Percentiles rank a stretch among this genome's conserved stretches.
Evolutionary conservation across 352 stramenopile species (phyloP).

Genomic region (Globisporangium yorkense): DNA sequence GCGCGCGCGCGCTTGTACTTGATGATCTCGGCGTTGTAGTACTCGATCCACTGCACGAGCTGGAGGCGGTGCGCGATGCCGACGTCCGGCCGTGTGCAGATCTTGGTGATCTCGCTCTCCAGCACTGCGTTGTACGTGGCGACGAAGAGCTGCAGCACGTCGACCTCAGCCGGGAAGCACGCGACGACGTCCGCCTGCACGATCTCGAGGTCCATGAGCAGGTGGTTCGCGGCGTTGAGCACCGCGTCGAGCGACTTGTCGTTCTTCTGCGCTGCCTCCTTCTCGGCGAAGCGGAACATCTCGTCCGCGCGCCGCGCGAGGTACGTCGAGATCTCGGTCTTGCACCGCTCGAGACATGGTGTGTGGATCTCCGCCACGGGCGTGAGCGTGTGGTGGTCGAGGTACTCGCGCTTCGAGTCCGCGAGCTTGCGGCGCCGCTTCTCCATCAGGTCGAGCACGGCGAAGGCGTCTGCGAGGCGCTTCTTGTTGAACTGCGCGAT

Average conservation of each 20-base stretch:
- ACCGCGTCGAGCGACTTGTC: conserved; percentile 56
- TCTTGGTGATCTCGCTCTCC: conserved; percentile 56
- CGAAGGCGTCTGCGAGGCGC: conserved; percentile 59
- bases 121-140: conserved; percentile 72
- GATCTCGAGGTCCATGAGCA: conserved; percentile 76
- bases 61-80: conserved; percentile 72
- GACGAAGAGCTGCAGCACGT: conserved; percentile 74
- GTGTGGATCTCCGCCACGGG: conserved; percentile 35
- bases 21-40: conserved; percentile 83
- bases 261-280: conserved; percentile 36
- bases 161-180: conserved; percentile 73
- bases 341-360: conserved; percentile 48
- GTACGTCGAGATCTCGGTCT: conserved; percentile 50
- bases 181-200: conserved; percentile 64
- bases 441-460: conserved; percentile 76
- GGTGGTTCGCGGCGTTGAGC: conserved; percentile 58
- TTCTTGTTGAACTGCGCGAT: conserved; percentile 72
- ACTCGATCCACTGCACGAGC: conserved; percentile 85
- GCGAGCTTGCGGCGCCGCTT: conserved; percentile 40
- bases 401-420: conserved; percentile 56
- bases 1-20: conserved; percentile 74
- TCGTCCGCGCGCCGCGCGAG: conserved; percentile 47
- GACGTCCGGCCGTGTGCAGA: conserved; percentile 53
- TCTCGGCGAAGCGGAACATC: conserved; percentile 58
- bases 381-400: conserved; percentile 70